phyloP scores from a whole-genome alignment of 176 grass and related monocot species.

The Raddia distichophylla region DNA sequence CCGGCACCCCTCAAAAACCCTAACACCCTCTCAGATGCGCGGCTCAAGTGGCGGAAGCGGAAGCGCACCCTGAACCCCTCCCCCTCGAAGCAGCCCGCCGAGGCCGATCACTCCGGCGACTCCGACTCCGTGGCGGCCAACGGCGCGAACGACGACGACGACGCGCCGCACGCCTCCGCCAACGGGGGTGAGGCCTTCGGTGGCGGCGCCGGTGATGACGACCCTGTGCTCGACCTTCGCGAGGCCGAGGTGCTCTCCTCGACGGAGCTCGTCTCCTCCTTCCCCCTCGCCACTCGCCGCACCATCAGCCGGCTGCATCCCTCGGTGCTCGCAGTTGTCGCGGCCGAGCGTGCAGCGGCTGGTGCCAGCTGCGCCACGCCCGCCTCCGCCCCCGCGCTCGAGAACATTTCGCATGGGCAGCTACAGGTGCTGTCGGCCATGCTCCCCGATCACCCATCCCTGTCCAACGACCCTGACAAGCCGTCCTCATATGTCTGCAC shows the following conservation, averaged over 20 bases:
- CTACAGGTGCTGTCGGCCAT: constrained; percentile 72
- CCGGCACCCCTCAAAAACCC: constrained; percentile 27
- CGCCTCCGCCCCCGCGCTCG: constrained; percentile 41
- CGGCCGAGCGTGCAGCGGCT: constrained; percentile 56
- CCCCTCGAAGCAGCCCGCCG: constrained; percentile 53
- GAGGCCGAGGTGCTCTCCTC: constrained; percentile 72
- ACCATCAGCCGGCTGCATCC: constrained; percentile 66
- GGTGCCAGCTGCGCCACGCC: constrained; percentile 16
- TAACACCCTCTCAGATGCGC: constrained; percentile 65
- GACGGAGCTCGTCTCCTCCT: constrained; percentile 56
- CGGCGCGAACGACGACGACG: constrained; percentile 34
- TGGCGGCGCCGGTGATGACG: constrained; percentile 34
- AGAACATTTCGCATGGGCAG: constrained; percentile 96
- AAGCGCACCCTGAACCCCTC: constrained; percentile 55
- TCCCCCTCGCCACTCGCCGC: constrained; percentile 64
- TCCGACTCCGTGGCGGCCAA: constrained; percentile 37
- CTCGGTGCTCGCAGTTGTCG: constrained; percentile 66
- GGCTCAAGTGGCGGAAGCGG: constrained; percentile 86
- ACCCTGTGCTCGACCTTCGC: constrained; percentile 61
- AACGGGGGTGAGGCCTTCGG: constrained; percentile 45
- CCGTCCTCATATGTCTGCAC: constrained; percentile 79
- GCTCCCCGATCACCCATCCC: constrained; percentile 74
- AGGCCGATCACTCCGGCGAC: constrained; percentile 36
- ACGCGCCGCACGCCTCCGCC: constrained; percentile 19
- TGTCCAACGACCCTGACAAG: constrained; percentile 69